phyloP scores from a whole-genome alignment of 768 basidiomycete genomes.

The Phylloporus scabripes region DNA sequence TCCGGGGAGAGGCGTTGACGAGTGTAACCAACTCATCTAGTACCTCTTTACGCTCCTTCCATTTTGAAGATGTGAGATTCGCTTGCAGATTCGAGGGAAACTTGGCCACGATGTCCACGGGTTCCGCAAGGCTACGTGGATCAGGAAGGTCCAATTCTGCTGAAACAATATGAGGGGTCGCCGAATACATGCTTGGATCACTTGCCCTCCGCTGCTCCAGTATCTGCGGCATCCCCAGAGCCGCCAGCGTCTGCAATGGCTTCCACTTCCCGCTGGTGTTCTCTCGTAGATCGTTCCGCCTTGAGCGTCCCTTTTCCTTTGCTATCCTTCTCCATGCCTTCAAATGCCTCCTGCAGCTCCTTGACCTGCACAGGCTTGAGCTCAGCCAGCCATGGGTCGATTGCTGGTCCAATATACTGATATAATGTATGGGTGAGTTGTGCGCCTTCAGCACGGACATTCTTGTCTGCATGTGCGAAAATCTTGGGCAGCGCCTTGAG shows the following conservation, averaged over 20 bases:
- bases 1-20: conserved; percentile 63
- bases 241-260: conserved; percentile 34
- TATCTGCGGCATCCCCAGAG: conserved; percentile 34
- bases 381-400: conserved; percentile 81
- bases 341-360: conserved; percentile 90
- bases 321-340: conserved; percentile 74
- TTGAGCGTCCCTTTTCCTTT: conserved; percentile 80
- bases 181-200: neutral
- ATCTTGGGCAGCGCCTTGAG: conserved; percentile 88
- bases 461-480: conserved; percentile 92
- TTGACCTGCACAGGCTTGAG: conserved; percentile 97
- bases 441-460: conserved; percentile 88
- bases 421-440: conserved; percentile 72
- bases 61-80: conserved; percentile 83
- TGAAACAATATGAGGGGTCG: conserved; percentile 9
- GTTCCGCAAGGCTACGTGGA: conserved; percentile 74
- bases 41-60: conserved; percentile 95
- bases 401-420: conserved; percentile 77
- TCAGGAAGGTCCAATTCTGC: conserved; percentile 57
- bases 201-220: conserved; percentile 51
- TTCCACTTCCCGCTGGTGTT: conserved; percentile 68
- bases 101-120: conserved; percentile 70
- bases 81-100: conserved; percentile 72
- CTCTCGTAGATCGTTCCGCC: conserved; percentile 73
- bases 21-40: conserved; percentile 76